Evolutionary conservation across 345 rosid species (phyloP).

Genomic region (Aquilaria malaccensis): DNA sequence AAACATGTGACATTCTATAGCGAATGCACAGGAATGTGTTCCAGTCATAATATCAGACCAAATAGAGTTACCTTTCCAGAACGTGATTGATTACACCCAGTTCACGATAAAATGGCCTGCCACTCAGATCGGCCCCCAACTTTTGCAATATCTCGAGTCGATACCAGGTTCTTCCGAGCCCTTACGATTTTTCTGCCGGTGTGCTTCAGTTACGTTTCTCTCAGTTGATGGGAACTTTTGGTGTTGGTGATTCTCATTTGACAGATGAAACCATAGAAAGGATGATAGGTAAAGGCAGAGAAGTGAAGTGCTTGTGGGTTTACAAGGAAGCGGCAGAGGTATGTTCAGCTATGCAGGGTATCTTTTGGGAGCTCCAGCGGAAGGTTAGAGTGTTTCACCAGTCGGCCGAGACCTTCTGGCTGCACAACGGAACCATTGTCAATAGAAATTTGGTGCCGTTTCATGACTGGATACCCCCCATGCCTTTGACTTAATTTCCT

Average conservation of each 20-base stretch:
- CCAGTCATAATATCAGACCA: conserved; percentile 89
- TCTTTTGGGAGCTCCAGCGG: conserved; percentile 90
- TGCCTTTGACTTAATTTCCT: conserved; percentile 54
- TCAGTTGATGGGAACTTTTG: too few species aligned
- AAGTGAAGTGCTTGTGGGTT: conserved; percentile 68
- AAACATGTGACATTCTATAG: not conserved
- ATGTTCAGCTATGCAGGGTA: conserved; percentile 79
- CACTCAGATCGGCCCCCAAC: conserved; percentile 55
- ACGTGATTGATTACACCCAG: conserved; percentile 63
- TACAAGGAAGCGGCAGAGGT: conserved; percentile 52
- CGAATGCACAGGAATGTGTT: conserved; percentile 63
- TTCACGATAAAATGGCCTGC: conserved; percentile 97
- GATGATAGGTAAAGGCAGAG: conserved; percentile 68
- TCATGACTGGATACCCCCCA: conserved; percentile 68
- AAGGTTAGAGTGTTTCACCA: conserved; percentile 84
- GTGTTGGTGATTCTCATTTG: not conserved
- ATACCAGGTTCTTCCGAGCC: conserved; percentile 33
- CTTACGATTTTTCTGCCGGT: too few species aligned
- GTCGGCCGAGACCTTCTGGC: conserved; percentile 91
- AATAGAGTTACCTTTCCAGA: conserved; percentile 85
- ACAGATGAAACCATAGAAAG: conserved; percentile 51
- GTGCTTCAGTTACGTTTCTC: too few species aligned
- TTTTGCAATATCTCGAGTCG: conserved; percentile 75
- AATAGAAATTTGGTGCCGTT: conserved; percentile 62
- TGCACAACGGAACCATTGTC: conserved; percentile 66